Base-by-base conservation (phyloP, 495 filamentous ascomycete species). In the Xylaria castorea region DNA sequence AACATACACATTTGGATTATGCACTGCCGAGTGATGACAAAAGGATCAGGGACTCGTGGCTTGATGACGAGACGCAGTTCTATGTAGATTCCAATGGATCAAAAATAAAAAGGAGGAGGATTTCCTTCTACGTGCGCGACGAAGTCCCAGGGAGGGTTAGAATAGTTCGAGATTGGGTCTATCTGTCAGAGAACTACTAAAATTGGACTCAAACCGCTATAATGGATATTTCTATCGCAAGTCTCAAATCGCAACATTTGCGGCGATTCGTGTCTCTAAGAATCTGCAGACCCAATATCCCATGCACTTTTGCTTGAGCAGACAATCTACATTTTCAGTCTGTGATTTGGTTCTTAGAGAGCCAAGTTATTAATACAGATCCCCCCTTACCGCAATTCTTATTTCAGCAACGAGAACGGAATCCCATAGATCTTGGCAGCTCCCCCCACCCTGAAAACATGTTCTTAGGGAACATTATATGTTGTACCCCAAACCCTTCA, bases 11-110 rank as follows among this genome's bases (percentile, higher is more conserved):
- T 61, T 48, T 57, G 1, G 34, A 68, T 20, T 20, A 30, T 57
- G 50, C 55, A 1, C 40, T 70, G 5, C 67, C 67, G 40, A 70
- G 55, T 40, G 42, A 70, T 34, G 34, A 22, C 16, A 27, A 62
- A 14, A 70, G 67, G 27, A 50, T 70, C 12, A 70, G 55, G 20
- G 67, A 70, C 9, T 70, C 67, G 12, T 62, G 27, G 58, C 36
- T 70, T 12, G 53, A 70, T 7, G 67, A 70, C 4, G 67, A 62
- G 27, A 61, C 55, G 6, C 34, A 70, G 5, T 32, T 36, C 0
- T 20, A 61, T 18, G 40, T 70, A 22, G 55, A 61, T 14, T 36
- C 25, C 18, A 14, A 61, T 61, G 55, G 53, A 2, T 6, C 18
- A 14, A 62, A 22, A 55, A 12, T 61, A 1, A 62, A 12, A 18